These are phyloP conservation scores for Rhytidiadelphus loreus DNA, from an alignment of 225 moss, liverwort and hornwort species.

Conservation along the genomic window DNA sequence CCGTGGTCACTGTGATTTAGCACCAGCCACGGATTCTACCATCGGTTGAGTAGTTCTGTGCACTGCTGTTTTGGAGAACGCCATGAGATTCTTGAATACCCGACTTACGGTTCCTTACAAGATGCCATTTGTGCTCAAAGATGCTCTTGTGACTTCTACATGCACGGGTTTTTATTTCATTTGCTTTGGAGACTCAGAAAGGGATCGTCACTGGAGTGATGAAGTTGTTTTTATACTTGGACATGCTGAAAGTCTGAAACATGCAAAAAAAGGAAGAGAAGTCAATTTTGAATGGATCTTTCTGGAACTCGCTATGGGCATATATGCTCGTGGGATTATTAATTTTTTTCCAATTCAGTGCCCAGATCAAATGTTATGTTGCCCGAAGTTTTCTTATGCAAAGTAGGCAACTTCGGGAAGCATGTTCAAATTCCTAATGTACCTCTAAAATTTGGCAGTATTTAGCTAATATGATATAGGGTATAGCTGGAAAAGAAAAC, in stretches of 20 bases:
- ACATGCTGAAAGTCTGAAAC: background rate
- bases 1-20: too few species aligned
- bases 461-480: background rate
- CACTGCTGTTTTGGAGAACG: background rate
- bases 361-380: background rate
- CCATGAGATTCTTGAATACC: background rate
- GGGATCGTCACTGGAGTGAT: background rate
- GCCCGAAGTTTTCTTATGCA: accelerated
- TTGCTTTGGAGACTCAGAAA: background rate
- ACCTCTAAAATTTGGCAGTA: background rate
- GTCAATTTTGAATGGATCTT: background rate
- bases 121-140: background rate
- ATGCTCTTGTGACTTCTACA: background rate
- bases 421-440: background rate
- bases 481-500: accelerated
- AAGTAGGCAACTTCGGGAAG: accelerated
- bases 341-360: accelerated
- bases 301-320: background rate
- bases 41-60: background rate
- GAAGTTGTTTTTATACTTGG: background rate
- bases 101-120: background rate
- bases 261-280: background rate
- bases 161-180: background rate
- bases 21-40: background rate
- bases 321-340: background rate